phyloP scores from a whole-genome alignment of 2,329 filamentous ascomycete species.

The Neopestalotiopsis clavispora region DNA sequence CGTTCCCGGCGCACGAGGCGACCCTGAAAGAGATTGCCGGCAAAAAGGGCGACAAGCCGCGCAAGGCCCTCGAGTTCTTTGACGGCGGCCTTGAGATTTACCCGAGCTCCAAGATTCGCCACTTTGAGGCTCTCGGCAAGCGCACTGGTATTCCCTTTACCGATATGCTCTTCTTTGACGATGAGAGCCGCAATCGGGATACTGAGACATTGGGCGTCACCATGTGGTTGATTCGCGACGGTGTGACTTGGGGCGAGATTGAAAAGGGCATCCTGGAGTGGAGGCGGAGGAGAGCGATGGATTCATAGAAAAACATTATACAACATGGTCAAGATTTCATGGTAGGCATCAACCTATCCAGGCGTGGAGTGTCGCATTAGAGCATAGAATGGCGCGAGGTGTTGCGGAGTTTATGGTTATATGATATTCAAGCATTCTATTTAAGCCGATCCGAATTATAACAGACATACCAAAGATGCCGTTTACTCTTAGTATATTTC shows the following conservation, averaged over 20 bases:
- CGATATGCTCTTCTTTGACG: conserved; percentile 96
- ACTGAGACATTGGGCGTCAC: conserved; percentile 80
- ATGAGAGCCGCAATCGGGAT: conserved; percentile 85
- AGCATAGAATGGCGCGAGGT: not conserved
- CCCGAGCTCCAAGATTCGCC: conserved; percentile 81
- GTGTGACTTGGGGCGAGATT: conserved; percentile 76
- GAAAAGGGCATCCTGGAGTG: conserved; percentile 82
- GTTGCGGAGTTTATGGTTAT: not conserved
- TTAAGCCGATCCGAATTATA: not conserved
- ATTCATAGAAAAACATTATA: not conserved
- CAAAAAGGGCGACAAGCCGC: conserved; percentile 38
- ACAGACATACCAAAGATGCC: not conserved
- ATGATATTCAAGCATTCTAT: not conserved
- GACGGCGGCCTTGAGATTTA: conserved; percentile 69
- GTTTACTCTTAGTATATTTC: not conserved
- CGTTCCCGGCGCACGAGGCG: conserved; percentile 28
- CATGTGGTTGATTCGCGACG: conserved; percentile 82
- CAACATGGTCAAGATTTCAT: not conserved
- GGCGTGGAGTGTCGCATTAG: not conserved
- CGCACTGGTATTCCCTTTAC: conserved; percentile 73
- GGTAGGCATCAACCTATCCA: not conserved
- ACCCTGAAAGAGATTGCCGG: conserved; percentile 17
- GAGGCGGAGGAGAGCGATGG: conserved; percentile 67
- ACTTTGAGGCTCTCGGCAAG: conserved; percentile 77
- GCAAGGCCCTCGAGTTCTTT: conserved; percentile 63